A percentile compares a stretch with the other conserved stretches of the same genome.
These are phyloP conservation scores for Beauveria sp. DNA, from an alignment of 2,329 filamentous ascomycete genomes.

Conservation along the genomic window DNA sequence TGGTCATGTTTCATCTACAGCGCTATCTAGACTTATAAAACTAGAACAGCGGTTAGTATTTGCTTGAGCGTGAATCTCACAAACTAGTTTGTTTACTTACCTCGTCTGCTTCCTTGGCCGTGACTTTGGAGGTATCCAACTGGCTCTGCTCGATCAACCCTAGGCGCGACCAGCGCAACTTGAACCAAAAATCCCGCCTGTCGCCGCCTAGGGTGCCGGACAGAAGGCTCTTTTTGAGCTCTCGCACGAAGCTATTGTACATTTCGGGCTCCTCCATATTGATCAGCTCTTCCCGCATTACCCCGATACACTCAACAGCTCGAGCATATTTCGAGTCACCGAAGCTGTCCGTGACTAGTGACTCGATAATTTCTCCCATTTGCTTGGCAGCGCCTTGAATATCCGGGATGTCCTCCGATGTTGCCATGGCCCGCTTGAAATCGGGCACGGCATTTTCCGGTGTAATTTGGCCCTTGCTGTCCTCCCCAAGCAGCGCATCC, in stretches of 20 bases:
- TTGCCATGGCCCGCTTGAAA: constrained; percentile 71
- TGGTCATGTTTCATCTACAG: not conserved
- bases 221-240: constrained; percentile 65
- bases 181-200: constrained; percentile 75
- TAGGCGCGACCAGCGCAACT: constrained; percentile 56
- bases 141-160: constrained; percentile 63
- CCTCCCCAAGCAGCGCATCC: constrained; percentile 64
- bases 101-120: constrained; percentile 62
- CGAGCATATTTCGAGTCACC: constrained; percentile 68
- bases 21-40: constrained; percentile 30
- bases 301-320: constrained; percentile 66
- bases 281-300: constrained; percentile 70
- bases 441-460: constrained; percentile 76
- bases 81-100: constrained; percentile 26
- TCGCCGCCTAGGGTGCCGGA: constrained; percentile 67
- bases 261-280: constrained; percentile 65
- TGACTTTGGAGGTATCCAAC: constrained; percentile 57
- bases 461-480: constrained; percentile 36
- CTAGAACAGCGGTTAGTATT: constrained; percentile 22
- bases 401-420: constrained; percentile 50
- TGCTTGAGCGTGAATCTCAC: not conserved
- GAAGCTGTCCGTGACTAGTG: constrained; percentile 63
- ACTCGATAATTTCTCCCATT: constrained; percentile 63
- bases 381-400: constrained; percentile 65
- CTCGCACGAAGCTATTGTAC: constrained; percentile 67